A percentile compares a stretch with the other conserved stretches of the same genome.
Conservation (phyloP, 2,329 filamentous ascomycete genomes). For the Lithohypha guttulata region DNA sequence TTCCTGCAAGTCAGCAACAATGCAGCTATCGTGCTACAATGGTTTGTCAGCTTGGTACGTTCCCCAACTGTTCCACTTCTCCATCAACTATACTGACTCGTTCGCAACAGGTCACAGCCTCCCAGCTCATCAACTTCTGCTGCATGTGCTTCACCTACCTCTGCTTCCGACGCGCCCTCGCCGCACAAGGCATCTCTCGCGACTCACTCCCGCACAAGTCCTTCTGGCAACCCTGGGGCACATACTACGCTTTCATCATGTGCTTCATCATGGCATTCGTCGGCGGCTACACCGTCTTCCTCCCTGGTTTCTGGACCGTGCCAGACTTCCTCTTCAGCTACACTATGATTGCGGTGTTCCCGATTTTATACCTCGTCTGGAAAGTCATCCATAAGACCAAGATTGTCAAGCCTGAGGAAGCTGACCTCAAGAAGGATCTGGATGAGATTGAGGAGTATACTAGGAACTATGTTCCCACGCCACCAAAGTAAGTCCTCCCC, state of each 20-base stretch:
- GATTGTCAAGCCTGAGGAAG: conserved; percentile 45
- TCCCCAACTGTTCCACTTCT: background rate
- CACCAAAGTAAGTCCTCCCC: conserved; percentile 39
- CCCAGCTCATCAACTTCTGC: conserved; percentile 62
- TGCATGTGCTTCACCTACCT: conserved; percentile 62
- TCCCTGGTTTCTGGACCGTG: conserved; percentile 57
- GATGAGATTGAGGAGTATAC: conserved; percentile 60
- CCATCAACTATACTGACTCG: background rate
- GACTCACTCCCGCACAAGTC: conserved; percentile 60
- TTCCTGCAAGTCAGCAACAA: conserved; percentile 62
- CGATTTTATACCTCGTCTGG: conserved; percentile 58
- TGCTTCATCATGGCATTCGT: conserved; percentile 64
- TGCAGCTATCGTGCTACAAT: conserved; percentile 56
- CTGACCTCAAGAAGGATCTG: conserved; percentile 52
- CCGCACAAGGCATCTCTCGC: conserved; percentile 58
- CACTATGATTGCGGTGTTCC: conserved; percentile 62
- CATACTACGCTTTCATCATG: conserved; percentile 53
- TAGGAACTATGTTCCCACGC: conserved; percentile 44
- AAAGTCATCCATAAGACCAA: conserved; percentile 58
- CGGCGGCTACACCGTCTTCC: conserved; percentile 64
- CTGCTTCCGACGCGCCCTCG: conserved; percentile 58
- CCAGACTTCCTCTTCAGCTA: conserved; percentile 68
- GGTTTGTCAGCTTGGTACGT: conserved; percentile 55
- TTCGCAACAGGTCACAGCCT: conserved; percentile 49
- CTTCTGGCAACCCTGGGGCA: conserved; percentile 58